These are phyloP conservation scores for Didymella arachidicola DNA, from an alignment of 2,329 filamentous ascomycete genomes.

Conservation along the genomic window DNA sequence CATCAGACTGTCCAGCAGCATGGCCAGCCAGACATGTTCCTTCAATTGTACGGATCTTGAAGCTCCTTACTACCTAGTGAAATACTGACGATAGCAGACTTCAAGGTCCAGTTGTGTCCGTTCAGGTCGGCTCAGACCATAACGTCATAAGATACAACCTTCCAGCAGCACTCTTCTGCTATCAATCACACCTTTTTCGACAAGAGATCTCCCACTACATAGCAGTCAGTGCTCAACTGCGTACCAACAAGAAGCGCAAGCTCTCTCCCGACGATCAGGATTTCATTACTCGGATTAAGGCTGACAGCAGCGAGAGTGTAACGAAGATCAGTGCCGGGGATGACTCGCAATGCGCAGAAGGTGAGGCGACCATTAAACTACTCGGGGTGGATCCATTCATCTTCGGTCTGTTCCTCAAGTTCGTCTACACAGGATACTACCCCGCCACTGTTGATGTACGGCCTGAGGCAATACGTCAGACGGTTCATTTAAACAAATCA, in stretches of 20 bases:
- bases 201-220: constrained; percentile 5
- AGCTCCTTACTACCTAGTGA: background rate
- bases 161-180: constrained; percentile 19
- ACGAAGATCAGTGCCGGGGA: no score
- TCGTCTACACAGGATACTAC: constrained; percentile 32
- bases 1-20: background rate
- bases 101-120: constrained; percentile 14
- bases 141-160: constrained; percentile 15
- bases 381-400: constrained; percentile 19
- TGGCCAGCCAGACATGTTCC: background rate
- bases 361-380: background rate
- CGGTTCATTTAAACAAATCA: background rate
- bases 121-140: constrained; percentile 14
- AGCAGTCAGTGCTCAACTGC: background rate
- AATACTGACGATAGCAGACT: constrained; percentile 13
- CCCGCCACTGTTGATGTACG: constrained; percentile 18
- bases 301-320: background rate
- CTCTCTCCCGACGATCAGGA: background rate
- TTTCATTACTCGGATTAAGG: background rate
- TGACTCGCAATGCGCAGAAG: background rate
- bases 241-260: constrained; percentile 25
- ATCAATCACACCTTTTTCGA: constrained; percentile 21
- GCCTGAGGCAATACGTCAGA: background rate
- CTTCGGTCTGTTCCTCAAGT: constrained; percentile 35
- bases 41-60: background rate